Percentiles rank a stretch among this genome's conserved stretches.
Evolutionary conservation across 352 stramenopile genomes (phyloP).

Genomic region (Globisporangium spiculum): DNA sequence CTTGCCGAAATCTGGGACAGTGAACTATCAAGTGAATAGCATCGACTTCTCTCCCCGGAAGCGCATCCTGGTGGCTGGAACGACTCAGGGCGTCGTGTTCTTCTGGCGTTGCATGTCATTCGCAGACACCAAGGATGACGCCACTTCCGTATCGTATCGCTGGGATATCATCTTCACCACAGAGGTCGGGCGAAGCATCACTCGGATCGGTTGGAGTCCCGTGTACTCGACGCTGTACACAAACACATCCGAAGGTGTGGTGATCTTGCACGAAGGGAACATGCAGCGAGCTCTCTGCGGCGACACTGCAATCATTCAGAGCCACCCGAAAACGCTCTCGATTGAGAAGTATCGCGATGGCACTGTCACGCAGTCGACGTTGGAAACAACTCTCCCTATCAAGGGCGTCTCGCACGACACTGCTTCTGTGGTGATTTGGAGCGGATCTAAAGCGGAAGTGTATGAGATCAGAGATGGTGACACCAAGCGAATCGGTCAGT

Average conservation of each 20-base stretch:
- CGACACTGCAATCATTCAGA: slow-evolving; percentile 86
- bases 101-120: slow-evolving; percentile 87
- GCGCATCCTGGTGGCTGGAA: slow-evolving; percentile 88
- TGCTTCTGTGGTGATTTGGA: slow-evolving; percentile 79
- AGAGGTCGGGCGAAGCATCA: slow-evolving; percentile 46
- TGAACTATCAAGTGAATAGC: slow-evolving; percentile 71
- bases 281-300: slow-evolving; percentile 79
- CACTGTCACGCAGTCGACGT: slow-evolving; percentile 56
- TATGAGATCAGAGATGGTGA: slow-evolving; percentile 82
- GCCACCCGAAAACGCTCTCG: slow-evolving; percentile 61
- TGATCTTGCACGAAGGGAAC: slow-evolving; percentile 83
- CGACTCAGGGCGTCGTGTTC: slow-evolving; percentile 75
- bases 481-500: slow-evolving; percentile 51
- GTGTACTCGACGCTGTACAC: slow-evolving; percentile 62
- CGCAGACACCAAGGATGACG: slow-evolving; percentile 17
- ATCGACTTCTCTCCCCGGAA: slow-evolving; percentile 88
- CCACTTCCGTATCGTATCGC: slow-evolving; percentile 36
- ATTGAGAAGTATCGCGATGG: slow-evolving; percentile 77
- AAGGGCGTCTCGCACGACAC: slow-evolving; percentile 86
- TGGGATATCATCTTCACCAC: slow-evolving; percentile 70
- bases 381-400: slow-evolving; percentile 70
- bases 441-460: slow-evolving; percentile 81
- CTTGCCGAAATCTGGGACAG: slow-evolving; percentile 45
- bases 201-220: slow-evolving; percentile 67
- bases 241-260: slow-evolving; percentile 64